These are phyloP conservation scores for Claviceps sp. DNA, from an alignment of 2,329 filamentous ascomycete genomes.

Conservation along the genomic window DNA sequence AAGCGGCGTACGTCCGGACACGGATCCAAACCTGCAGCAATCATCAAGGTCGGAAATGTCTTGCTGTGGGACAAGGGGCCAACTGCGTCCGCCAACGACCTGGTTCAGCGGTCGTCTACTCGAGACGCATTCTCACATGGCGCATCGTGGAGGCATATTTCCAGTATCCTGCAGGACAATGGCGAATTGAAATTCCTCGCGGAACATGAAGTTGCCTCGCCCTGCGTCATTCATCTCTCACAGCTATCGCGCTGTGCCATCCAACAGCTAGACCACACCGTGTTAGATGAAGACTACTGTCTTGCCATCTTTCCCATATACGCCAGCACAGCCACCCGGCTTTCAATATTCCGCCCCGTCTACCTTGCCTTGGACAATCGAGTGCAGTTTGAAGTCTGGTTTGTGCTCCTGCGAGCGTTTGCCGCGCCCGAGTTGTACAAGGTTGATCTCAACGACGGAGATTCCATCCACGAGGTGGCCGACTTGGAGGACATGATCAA, in stretches of 20 bases:
- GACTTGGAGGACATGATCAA: conserved; percentile 24
- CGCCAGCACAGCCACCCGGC: conserved; percentile 55
- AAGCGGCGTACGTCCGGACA: conserved; percentile 25
- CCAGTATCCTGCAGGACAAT: conserved; percentile 87
- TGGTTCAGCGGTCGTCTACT: conserved; percentile 44
- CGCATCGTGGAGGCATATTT: conserved; percentile 74
- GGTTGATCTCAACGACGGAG: conserved; percentile 30
- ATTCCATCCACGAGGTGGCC: conserved; percentile 28
- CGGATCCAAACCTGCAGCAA: conserved; percentile 37
- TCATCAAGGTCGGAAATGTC: conserved; percentile 91
- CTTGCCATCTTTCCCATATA: conserved; percentile 95
- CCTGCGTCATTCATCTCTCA: conserved; percentile 75
- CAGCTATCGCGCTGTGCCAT: conserved; percentile 83
- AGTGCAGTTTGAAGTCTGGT: conserved; percentile 94
- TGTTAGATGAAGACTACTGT: conserved; percentile 85
- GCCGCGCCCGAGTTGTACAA: conserved; percentile 85
- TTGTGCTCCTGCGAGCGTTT: conserved; percentile 80
- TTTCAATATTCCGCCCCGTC: conserved; percentile 73
- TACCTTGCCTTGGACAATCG: conserved; percentile 79
- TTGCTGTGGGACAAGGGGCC: conserved; percentile 77
- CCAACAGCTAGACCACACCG: conserved; percentile 78
- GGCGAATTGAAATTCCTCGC: conserved; percentile 85
- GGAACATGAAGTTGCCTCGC: conserved; percentile 66
- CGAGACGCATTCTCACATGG: conserved; percentile 38
- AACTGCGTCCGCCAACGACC: conserved; percentile 39